Base-by-base conservation (phyloP, 1,139 yeast genomes). In the Debaryomyces fabryi region DNA sequence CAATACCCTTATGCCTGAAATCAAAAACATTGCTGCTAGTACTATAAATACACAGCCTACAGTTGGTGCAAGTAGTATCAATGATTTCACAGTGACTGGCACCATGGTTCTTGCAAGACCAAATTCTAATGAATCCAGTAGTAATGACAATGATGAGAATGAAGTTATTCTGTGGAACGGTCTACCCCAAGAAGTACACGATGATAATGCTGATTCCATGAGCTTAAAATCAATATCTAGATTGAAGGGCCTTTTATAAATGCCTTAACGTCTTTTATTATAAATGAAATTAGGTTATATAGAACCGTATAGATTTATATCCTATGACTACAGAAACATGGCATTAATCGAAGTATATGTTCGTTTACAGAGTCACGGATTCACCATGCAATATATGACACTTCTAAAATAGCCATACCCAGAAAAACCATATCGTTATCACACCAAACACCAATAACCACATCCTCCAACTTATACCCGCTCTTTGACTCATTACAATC, bases 401-500 rank as follows among this genome's bases (percentile, higher is more conserved):
- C 16, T 15, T 15, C 55, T 63, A 81, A 52, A 74, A 71, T 46
- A 83, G 58, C 96, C 97, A 88, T n/a, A 90, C 91, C 77, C 86
- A 86, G 66, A 89, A 83, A 67, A 91, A 92, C 62, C 87, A 72
- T 52, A 88, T 55, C 44, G 79, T 73, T 9, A 91, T 83, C 16
- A 88, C 58, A 29, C 66, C 68, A 64, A 89, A 86, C 51, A 91
- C 83, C 12, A 74, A 63, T 36, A 87, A 69, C 97, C 97, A 91
- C 60, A 83, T 80, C 58, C 82, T 81, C 83, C 95, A 83, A 51
- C 88, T 78, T 40, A 90, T 85, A 4, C 96, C 95, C 4, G 96
- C 88, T 54, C 82, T 76, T 62, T 86, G 83, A 49, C 96, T 92
- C 92, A 91, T 88, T 9, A 79, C 71, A 63, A 87, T 76, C 96